A percentile compares a stretch with the other conserved stretches of the same genome.
Conservation (phyloP, 164 flowering plant genomes). For the Chimonanthus salicifolius region DNA sequence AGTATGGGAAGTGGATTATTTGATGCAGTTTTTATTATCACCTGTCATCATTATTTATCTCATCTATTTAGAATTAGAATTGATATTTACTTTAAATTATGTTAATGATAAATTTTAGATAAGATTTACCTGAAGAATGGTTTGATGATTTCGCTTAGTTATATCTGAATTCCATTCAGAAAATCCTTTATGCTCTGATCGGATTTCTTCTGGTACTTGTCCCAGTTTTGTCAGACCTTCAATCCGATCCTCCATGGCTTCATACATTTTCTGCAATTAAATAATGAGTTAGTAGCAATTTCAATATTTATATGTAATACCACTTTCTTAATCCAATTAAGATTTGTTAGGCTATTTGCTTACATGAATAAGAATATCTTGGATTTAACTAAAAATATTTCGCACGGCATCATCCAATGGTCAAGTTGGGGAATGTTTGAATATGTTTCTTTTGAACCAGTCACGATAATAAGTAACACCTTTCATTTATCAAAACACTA, state of each 20-base stretch:
- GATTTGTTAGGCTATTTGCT: background rate
- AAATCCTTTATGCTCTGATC: constrained; percentile 37
- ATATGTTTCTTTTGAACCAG: background rate
- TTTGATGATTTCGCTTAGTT: constrained; percentile 18
- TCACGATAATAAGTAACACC: too few species aligned
- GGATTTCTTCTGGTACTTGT: constrained; percentile 36
- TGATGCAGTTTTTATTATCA: too few species aligned
- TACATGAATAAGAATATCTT: too few species aligned
- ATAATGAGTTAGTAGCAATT: background rate
- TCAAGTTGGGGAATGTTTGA: background rate
- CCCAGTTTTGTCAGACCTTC: constrained; percentile 38
- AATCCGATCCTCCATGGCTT: constrained; percentile 49
- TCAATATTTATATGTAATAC: too few species aligned
- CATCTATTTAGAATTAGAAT: too few species aligned
- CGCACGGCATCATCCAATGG: too few species aligned
- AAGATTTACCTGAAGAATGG: background rate
- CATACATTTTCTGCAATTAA: constrained; percentile 36
- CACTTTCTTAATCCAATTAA: too few species aligned
- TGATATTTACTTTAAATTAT: too few species aligned
- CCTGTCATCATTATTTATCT: too few species aligned
- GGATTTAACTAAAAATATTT: background rate
- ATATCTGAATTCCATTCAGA: constrained; percentile 42
- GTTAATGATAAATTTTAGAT: background rate
- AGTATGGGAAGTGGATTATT: too few species aligned
- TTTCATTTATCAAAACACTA: too few species aligned